Evolutionary conservation across 805 yeast species (phyloP).

Genomic region (Yueomyces sp.): DNA sequence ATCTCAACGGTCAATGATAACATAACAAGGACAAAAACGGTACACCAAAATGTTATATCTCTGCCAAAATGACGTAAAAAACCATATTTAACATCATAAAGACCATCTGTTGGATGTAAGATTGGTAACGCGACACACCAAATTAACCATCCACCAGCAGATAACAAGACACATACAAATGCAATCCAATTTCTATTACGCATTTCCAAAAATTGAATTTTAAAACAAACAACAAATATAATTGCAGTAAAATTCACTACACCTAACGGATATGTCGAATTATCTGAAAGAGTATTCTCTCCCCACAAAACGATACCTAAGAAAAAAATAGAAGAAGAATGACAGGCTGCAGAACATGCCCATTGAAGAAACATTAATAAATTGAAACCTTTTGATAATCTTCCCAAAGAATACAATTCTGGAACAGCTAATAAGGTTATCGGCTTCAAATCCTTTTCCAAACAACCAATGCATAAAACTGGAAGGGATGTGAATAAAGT

Average conservation of each 20-base stretch:
- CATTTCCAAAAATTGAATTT: slow-evolving; percentile 73
- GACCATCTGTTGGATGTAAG: slow-evolving; percentile 40
- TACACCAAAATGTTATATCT: slow-evolving; percentile 82
- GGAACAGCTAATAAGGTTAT: slow-evolving; percentile 86
- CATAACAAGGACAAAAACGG: slow-evolving; percentile 40
- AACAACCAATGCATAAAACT: slow-evolving; percentile 87
- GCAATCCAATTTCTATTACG: slow-evolving; percentile 58
- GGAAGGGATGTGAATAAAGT: slow-evolving; percentile 90
- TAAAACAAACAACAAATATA: slow-evolving; percentile 59
- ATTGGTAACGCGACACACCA: slow-evolving; percentile 74
- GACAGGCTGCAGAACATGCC: slow-evolving; percentile 65
- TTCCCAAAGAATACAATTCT: slow-evolving; percentile 69
- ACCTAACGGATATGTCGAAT: slow-evolving; percentile 73
- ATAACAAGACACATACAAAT: slow-evolving; percentile 48
- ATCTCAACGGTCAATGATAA: slow-evolving; percentile 59
- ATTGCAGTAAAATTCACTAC: slow-evolving; percentile 60
- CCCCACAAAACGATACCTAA: slow-evolving; percentile 62
- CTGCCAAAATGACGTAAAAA: slow-evolving; percentile 58
- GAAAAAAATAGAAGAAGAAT: slow-evolving; percentile 61
- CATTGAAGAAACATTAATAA: slow-evolving; percentile 56
- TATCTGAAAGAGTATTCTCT: slow-evolving; percentile 48
- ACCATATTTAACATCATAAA: slow-evolving; percentile 62
- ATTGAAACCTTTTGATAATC: slow-evolving; percentile 62
- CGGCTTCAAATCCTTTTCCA: slow-evolving; percentile 82
- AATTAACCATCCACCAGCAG: slow-evolving; percentile 71